A percentile compares a stretch with the other conserved stretches of the same genome.
Conservation (phyloP, 2,329 filamentous ascomycete genomes). For the Acrocalymma vagum region DNA sequence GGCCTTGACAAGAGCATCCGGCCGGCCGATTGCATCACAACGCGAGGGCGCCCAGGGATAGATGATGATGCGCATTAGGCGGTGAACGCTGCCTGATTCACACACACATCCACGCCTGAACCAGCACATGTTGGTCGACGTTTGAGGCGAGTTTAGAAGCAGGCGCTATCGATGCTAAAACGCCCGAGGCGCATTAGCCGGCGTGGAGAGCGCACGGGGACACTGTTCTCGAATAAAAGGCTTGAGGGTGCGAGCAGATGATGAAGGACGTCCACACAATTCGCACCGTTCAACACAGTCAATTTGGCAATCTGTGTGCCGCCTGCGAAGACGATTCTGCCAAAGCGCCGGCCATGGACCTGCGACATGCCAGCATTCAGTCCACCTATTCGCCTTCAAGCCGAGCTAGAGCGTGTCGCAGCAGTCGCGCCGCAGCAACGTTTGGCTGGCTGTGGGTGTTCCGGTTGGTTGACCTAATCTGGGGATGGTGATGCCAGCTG, state of each 20-base stretch:
- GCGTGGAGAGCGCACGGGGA: constrained; percentile 46
- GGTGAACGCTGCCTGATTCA: constrained; percentile 44
- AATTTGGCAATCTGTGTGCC: constrained; percentile 30
- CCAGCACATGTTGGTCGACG: constrained; percentile 28
- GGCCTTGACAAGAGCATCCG: constrained; percentile 21
- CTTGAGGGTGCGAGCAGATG: constrained; percentile 26
- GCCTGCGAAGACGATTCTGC: constrained; percentile 39
- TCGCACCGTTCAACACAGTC: too few species aligned
- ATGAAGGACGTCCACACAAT: constrained; percentile 33
- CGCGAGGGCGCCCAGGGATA: constrained; percentile 23
- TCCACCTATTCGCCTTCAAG: too few species aligned
- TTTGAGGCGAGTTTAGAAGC: constrained; percentile 39
- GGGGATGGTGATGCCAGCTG: constrained; percentile 32
- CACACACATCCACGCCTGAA: too few species aligned
- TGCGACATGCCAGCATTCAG: constrained; percentile 33
- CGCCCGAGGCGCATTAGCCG: constrained; percentile 46
- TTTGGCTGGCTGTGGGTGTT: constrained; percentile 30
- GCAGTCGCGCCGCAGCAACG: constrained; percentile 28
- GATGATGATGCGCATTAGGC: constrained; percentile 43
- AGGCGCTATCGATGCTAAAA: constrained; percentile 37
- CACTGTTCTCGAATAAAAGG: constrained; percentile 37
- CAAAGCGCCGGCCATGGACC: constrained; percentile 35
- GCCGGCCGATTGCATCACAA: constrained; percentile 34
- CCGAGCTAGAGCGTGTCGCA: constrained; percentile 36
- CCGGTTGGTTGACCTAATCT: constrained; percentile 29